These are phyloP conservation scores for Mycena vitilis DNA, from an alignment of 768 basidiomycete species.

Conservation along the genomic window DNA sequence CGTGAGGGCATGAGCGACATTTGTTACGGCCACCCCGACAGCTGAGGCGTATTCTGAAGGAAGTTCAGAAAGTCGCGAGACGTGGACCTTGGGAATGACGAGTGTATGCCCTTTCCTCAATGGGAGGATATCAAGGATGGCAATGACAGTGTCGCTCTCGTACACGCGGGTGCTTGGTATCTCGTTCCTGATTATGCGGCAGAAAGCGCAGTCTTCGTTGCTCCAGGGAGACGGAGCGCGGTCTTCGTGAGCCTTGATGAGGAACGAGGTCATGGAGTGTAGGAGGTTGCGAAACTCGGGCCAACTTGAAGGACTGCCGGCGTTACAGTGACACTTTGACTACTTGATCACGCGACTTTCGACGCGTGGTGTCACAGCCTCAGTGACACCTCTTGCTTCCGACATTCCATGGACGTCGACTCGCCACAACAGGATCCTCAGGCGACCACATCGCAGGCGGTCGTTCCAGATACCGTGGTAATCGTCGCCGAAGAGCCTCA, in stretches of 20 bases:
- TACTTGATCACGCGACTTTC: background rate
- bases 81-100: conserved; percentile 76
- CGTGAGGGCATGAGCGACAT: conserved; percentile 71
- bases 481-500: background rate
- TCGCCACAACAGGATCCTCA: background rate
- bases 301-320: no score
- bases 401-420: conserved; percentile 20
- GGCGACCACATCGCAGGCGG: conserved; percentile 12
- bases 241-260: conserved; percentile 70
- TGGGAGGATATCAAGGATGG: conserved; percentile 78
- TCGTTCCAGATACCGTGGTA: background rate
- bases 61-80: conserved; percentile 72
- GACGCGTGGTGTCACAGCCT: conserved; percentile 9
- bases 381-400: background rate
- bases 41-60: conserved; percentile 69
- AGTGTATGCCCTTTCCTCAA: conserved; percentile 75
- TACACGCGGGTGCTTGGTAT: conserved; percentile 62
- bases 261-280: conserved; percentile 74
- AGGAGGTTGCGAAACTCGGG: no score
- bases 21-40: conserved; percentile 68
- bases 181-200: conserved; percentile 68
- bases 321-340: conserved; percentile 6
- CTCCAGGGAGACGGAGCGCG: conserved; percentile 57
- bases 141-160: conserved; percentile 73
- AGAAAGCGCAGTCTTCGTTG: conserved; percentile 69